Conservation (phyloP, 2,329 filamentous ascomycete genomes). For the Emmonsia crescens region DNA sequence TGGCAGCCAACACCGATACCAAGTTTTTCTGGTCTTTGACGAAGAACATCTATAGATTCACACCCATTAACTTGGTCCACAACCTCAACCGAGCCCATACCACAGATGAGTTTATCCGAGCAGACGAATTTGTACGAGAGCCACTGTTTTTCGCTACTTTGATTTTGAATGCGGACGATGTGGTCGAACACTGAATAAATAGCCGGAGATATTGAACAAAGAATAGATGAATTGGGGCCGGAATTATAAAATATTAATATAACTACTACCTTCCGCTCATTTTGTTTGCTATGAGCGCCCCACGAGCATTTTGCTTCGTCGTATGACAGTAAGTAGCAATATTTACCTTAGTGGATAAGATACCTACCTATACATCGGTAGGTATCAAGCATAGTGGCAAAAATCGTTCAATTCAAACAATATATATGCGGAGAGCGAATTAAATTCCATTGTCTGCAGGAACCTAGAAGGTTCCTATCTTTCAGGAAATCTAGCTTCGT, state of each 20-base stretch:
- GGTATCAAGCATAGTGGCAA: no score
- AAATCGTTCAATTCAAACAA: no score
- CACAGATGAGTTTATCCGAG: conserved; percentile 25
- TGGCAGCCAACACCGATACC: conserved; percentile 43
- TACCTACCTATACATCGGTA: no score
- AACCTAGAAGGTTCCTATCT: no score
- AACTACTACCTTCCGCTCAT: neutral
- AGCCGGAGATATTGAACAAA: neutral
- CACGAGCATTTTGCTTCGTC: neutral
- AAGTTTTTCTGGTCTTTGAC: conserved; percentile 40
- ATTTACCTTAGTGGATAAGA: no score
- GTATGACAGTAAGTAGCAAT: no score
- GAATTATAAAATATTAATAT: neutral
- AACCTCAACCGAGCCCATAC: conserved; percentile 27
- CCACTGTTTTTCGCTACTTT: conserved; percentile 20
- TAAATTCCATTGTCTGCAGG: no score
- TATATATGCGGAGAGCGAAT: no score
- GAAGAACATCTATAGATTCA: conserved; percentile 35
- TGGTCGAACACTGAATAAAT: neutral
- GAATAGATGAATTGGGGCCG: neutral
- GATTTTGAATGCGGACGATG: conserved; percentile 20
- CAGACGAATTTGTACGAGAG: conserved; percentile 19
- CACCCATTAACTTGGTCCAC: conserved; percentile 19
- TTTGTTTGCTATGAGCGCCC: neutral
- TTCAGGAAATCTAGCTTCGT: no score